phyloP scores from a whole-genome alignment of 805 yeast species.

The Candida orba region DNA sequence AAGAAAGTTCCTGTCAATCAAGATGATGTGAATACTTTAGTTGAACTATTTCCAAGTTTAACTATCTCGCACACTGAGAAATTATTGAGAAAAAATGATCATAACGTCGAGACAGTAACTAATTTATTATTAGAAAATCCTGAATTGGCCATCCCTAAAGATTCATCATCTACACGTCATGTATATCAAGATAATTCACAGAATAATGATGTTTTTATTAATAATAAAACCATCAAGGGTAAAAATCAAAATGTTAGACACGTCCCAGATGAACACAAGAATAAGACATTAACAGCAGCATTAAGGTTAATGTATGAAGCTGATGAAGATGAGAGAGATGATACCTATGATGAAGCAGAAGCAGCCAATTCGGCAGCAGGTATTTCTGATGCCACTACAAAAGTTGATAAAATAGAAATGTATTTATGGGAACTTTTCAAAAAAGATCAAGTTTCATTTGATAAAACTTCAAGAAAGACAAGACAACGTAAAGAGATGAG shows the following conservation, averaged over 20 bases:
- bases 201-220: conserved; percentile 12
- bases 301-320: conserved; percentile 56
- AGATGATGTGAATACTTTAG: conserved; percentile 31
- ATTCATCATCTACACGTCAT: conserved; percentile 8
- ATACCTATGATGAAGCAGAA: conserved; percentile 55
- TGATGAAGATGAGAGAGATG: conserved; percentile 85
- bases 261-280: conserved; percentile 43
- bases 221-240: conserved; percentile 13
- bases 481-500: conserved; percentile 45
- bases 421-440: conserved; percentile 50
- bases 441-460: conserved; percentile 42
- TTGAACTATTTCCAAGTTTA: conserved; percentile 66
- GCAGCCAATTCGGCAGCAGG: conserved; percentile 19
- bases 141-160: conserved; percentile 24
- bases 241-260: conserved; percentile 8
- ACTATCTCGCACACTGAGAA: conserved; percentile 38
- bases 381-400: conserved; percentile 11
- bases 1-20: conserved; percentile 14
- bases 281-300: conserved; percentile 53
- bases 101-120: conserved; percentile 52
- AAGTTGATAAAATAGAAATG: conserved; percentile 40
- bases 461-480: conserved; percentile 42
- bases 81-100: conserved; percentile 39
- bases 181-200: conserved; percentile 12
- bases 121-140: conserved; percentile 60